Base-by-base conservation (phyloP, 2,329 filamentous ascomycete genomes). In the Ampelomyces quisqualis region DNA sequence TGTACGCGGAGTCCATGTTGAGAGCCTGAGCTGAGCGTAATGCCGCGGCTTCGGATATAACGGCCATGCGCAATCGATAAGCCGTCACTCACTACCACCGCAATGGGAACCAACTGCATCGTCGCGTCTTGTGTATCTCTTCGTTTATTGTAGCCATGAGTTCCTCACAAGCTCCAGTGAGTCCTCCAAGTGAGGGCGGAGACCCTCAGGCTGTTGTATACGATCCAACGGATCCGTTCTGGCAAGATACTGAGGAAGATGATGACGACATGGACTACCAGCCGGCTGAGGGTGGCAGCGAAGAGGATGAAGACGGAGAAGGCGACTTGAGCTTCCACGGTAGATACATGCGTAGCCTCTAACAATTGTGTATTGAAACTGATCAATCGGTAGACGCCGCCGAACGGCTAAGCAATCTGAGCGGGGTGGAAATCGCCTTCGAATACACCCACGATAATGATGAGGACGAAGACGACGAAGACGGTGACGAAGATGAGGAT, bases 401-500 rank as follows among this genome's bases (percentile, higher is more conserved):
- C 20, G 70, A 72, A 45, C 66, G 67, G 21, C 58, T 73, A 18
- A 63, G 65, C 43, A 67, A 68, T 22, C 60, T 73, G 18, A 64
- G 65, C 40, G 69, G 67, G 34, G 68, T 71, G 15, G 68, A 71
- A 28, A 64, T 71, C 30, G 67, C 67, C 34, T 65, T 70, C 17
- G 70, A 71, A 23, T 67, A 70, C 22, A 68, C 65, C n/a, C 57
- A 60, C 37, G 51, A 51, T 10, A 70, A 65, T 31, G 67, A 66
- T 14, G 67, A 70, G 14, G 65, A 59, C 3, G 58, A 63, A 2
- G 58, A 58, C 2, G 49, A 64, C n/a, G 64, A n/a, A n/a, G n/a
- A n/a, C n/a, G n/a, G n/a, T n/a, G n/a, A n/a, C n/a, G 89, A 94
- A 56, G 90, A 68, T 15, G 62, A 59, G 7, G 67, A 70, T 18